phyloP scores from a whole-genome alignment of 2,329 filamentous ascomycete genomes.

The Didymella pinodella region DNA sequence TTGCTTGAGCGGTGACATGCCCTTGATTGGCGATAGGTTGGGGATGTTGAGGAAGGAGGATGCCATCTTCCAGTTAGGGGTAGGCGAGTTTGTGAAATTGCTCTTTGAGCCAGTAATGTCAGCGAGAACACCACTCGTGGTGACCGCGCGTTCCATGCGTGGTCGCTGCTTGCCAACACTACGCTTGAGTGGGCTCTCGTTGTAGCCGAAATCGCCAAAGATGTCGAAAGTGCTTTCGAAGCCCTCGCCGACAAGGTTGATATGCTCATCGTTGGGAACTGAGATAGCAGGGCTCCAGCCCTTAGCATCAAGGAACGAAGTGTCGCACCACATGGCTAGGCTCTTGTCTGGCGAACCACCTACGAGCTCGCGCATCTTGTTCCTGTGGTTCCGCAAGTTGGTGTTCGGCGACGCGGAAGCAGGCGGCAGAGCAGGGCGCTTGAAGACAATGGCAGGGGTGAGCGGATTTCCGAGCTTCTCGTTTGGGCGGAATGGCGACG shows the following conservation, averaged over 20 bases:
- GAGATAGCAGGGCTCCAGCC: slow-evolving; percentile 72
- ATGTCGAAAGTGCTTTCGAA: slow-evolving; percentile 68
- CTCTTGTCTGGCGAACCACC: slow-evolving; percentile 73
- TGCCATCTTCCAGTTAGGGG: slow-evolving; percentile 46
- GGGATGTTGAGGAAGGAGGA: slow-evolving; percentile 50
- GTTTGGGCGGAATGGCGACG: slow-evolving; percentile 52
- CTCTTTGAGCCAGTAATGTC: slow-evolving; percentile 66
- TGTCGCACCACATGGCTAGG: slow-evolving; percentile 61
- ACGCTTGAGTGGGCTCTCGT: slow-evolving; percentile 72
- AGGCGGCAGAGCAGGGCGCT: slow-evolving; percentile 68
- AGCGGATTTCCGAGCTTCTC: slow-evolving; percentile 66
- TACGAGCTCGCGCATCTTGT: slow-evolving; percentile 80
- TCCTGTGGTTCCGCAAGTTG: slow-evolving; percentile 86
- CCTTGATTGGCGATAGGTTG: slow-evolving; percentile 43
- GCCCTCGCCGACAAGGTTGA: slow-evolving; percentile 59
- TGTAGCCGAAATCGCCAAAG: slow-evolving; percentile 61
- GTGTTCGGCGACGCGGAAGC: slow-evolving; percentile 91
- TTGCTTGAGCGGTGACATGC: slow-evolving; percentile 44
- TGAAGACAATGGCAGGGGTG: slow-evolving; percentile 85
- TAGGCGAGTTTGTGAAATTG: slow-evolving; percentile 51
- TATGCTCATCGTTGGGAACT: slow-evolving; percentile 65
- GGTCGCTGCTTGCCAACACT: slow-evolving; percentile 61
- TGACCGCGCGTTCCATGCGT: slow-evolving; percentile 68
- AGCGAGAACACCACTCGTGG: slow-evolving; percentile 67
- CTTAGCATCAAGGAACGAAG: slow-evolving; percentile 54